phyloP scores from a whole-genome alignment of 75 land plant genomes.

The Larix kaempferi region DNA sequence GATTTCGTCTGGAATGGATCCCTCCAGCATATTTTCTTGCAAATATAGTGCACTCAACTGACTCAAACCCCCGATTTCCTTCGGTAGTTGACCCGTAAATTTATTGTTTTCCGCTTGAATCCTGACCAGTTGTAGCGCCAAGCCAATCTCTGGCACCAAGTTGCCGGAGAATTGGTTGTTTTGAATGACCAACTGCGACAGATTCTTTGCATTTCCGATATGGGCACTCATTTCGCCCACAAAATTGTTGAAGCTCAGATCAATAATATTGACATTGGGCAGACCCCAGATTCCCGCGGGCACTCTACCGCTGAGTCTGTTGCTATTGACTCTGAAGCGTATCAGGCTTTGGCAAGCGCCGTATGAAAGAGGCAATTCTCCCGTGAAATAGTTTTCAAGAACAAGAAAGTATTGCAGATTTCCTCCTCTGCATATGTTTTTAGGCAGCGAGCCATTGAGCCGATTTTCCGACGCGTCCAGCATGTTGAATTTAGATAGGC shows the following conservation, averaged over 20 bases:
- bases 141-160: conserved; percentile 47
- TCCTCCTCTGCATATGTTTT: conserved; percentile 21
- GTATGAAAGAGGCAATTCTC: conserved; percentile 21
- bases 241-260: conserved; percentile 54
- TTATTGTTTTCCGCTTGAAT: conserved; percentile 39
- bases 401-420: conserved; percentile 17
- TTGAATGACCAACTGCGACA: conserved; percentile 25
- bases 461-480: not conserved
- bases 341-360: conserved; percentile 19
- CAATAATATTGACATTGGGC: conserved; percentile 13
- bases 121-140: conserved; percentile 18
- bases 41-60: conserved; percentile 34
- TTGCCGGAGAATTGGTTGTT: conserved; percentile 51
- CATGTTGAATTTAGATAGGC: not conserved
- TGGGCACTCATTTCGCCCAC: conserved; percentile 52
- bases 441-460: conserved; percentile 24
- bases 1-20: conserved; percentile 48
- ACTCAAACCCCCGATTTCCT: conserved; percentile 33
- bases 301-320: conserved; percentile 24
- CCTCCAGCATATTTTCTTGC: conserved; percentile 51
- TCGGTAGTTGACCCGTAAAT: conserved; percentile 55
- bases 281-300: conserved; percentile 20
- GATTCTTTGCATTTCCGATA: conserved; percentile 34
- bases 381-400: conserved; percentile 15
- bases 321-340: conserved; percentile 18